Evolutionary conservation across 2,329 filamentous ascomycete species (phyloP).

Genomic region (Camillea tinctor): DNA sequence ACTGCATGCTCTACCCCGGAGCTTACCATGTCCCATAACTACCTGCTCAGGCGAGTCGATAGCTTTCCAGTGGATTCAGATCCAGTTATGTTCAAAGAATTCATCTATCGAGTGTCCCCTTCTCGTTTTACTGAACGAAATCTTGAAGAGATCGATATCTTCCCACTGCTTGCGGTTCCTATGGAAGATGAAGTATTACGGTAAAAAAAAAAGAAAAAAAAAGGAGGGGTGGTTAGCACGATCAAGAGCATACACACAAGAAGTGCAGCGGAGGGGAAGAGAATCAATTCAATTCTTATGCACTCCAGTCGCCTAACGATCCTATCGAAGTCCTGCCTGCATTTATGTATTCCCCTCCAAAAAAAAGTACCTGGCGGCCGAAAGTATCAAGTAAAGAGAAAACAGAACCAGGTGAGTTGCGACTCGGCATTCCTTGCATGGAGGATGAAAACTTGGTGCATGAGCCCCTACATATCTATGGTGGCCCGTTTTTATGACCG

Average conservation of each 20-base stretch:
- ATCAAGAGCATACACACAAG: background rate
- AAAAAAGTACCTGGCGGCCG: conserved; percentile 26
- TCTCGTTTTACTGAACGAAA: too few relatives aligned
- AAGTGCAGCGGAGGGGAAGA: conserved; percentile 16
- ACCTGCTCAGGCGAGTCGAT: too few relatives aligned
- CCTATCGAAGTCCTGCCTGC: conserved; percentile 34
- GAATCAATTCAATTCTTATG: conserved; percentile 35
- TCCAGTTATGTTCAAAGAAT: too few relatives aligned
- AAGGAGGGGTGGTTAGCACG: too few relatives aligned
- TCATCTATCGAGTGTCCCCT: too few relatives aligned
- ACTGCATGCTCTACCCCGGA: background rate
- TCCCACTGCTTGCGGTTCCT: too few relatives aligned
- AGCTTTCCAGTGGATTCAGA: too few relatives aligned
- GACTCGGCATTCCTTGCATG: conserved; percentile 19
- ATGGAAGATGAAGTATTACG: too few relatives aligned
- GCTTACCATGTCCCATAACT: too few relatives aligned
- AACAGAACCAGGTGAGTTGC: conserved; percentile 19
- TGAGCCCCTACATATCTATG: conserved; percentile 13
- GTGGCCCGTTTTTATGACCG: conserved; percentile 9
- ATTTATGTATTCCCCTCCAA: conserved; percentile 32
- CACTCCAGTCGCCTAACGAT: conserved; percentile 35
- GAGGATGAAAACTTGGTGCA: conserved; percentile 15
- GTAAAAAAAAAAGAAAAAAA: background rate
- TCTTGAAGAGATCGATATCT: too few relatives aligned
- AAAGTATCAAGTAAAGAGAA: conserved; percentile 32